Percentiles rank a stretch among this genome's conserved stretches.
Conservation (phyloP, 2,329 filamentous ascomycete species). For the Neurospora sp. region DNA sequence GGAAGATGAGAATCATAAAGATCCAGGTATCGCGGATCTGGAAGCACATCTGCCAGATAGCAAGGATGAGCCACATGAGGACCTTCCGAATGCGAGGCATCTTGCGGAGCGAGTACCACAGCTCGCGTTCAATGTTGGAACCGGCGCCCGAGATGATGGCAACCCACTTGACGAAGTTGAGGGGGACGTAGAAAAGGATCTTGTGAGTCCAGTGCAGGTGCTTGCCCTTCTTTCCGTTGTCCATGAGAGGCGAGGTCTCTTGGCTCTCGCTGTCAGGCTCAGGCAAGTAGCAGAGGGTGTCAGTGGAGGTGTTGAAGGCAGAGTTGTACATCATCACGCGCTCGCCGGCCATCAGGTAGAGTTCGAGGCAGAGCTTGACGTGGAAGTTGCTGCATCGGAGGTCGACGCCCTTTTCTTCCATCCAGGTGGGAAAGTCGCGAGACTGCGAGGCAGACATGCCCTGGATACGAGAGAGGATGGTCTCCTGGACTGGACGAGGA, state of each 20-base stretch:
- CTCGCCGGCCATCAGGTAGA: constrained; percentile 13
- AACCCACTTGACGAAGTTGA: constrained; percentile 23
- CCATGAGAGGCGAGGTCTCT: background rate
- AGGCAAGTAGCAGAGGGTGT: constrained; percentile 4
- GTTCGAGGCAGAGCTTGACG: constrained; percentile 16
- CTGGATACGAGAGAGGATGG: constrained; percentile 22
- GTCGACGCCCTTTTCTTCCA: constrained; percentile 16
- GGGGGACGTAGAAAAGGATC: constrained; percentile 14
- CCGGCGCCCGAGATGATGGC: constrained; percentile 26
- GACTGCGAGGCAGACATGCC: constrained; percentile 17
- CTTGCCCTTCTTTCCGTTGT: background rate
- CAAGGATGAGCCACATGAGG: constrained; percentile 19
- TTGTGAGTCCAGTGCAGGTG: constrained; percentile 8
- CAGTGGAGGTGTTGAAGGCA: background rate
- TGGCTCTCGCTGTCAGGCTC: background rate
- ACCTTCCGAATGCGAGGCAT: constrained; percentile 15
- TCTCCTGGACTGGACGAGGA: constrained; percentile 21
- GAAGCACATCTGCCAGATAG: constrained; percentile 24
- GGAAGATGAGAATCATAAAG: constrained; percentile 23
- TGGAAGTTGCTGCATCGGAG: constrained; percentile 22
- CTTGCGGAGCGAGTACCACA: constrained; percentile 24
- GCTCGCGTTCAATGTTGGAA: constrained; percentile 26
- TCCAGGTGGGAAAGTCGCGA: constrained; percentile 18
- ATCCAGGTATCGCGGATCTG: constrained; percentile 24
- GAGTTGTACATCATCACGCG: constrained; percentile 10